Evolutionary conservation across 495 filamentous ascomycete genomes (phyloP).

Genomic region (Parathielavia hyrcaniae): DNA sequence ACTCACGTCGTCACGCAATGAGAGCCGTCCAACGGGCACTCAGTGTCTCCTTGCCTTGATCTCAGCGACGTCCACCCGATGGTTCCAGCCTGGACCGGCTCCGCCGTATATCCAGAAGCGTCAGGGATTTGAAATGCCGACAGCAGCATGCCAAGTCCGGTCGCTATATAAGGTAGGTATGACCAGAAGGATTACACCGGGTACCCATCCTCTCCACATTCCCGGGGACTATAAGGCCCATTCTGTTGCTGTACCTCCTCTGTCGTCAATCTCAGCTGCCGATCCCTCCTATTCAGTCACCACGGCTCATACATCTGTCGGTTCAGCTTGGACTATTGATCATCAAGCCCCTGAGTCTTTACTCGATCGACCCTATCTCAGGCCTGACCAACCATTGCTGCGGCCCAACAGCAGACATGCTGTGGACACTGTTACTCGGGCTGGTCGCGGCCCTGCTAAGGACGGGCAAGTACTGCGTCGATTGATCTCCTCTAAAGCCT

Average conservation of each 20-base stretch:
- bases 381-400: background rate
- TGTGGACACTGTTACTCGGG: conserved; percentile 25
- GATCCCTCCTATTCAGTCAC: background rate
- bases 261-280: conserved; percentile 13
- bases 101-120: background rate
- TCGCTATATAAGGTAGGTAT: conserved; percentile 30
- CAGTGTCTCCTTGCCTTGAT: conserved; percentile 16
- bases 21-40: conserved; percentile 22
- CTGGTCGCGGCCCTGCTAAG: conserved; percentile 22
- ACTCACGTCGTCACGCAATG: conserved; percentile 29
- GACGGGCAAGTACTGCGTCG: conserved; percentile 12
- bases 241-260: conserved; percentile 7
- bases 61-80: conserved; percentile 1
- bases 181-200: conserved; percentile 19
- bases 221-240: conserved; percentile 10
- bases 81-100: conserved; percentile 13
- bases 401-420: conserved; percentile 12
- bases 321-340: background rate
- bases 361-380: background rate
- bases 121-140: conserved; percentile 15
- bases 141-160: conserved; percentile 17
- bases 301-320: background rate
- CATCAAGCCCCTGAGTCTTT: background rate
- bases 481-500: background rate
- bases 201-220: conserved; percentile 7